Percentiles rank a stretch among this genome's conserved stretches.
These are phyloP conservation scores for Stenocarpella maydis DNA, from an alignment of 2,329 filamentous ascomycete species.

Conservation along the genomic window DNA sequence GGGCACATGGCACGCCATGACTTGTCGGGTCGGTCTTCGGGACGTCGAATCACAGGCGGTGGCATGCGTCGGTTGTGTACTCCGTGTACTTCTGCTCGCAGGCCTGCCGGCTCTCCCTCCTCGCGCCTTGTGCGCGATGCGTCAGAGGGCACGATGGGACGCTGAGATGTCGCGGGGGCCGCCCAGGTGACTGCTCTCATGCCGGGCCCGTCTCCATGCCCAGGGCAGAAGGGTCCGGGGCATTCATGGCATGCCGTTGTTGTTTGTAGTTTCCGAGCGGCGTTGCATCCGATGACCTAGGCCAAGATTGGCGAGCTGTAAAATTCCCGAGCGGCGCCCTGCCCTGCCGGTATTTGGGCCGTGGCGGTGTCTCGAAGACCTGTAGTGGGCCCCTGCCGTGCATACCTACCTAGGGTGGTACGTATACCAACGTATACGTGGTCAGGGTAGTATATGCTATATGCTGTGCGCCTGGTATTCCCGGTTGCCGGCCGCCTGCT, in stretches of 20 bases:
- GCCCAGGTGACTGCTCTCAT: neutral
- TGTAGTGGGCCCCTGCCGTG: constrained; percentile 13
- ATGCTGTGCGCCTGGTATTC: constrained; percentile 7
- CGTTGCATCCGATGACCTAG: constrained; percentile 25
- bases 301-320: constrained; percentile 25
- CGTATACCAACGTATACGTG: neutral
- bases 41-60: constrained; percentile 6
- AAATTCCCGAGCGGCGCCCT: constrained; percentile 6
- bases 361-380: neutral
- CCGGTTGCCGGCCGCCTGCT: neutral
- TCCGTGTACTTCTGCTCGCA: constrained; percentile 17
- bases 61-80: constrained; percentile 21
- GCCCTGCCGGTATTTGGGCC: constrained; percentile 26
- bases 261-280: constrained; percentile 8
- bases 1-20: constrained; percentile 28
- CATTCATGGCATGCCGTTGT: neutral
- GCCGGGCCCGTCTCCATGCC: neutral
- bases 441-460: too few species aligned
- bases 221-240: too few species aligned
- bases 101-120: too few species aligned
- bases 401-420: too few species aligned
- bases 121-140: constrained; percentile 16
- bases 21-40: constrained; percentile 28
- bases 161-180: constrained; percentile 8
- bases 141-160: constrained; percentile 21